These are phyloP conservation scores for Cercospora sojina DNA, from an alignment of 2,329 filamentous ascomycete genomes.

Conservation along the genomic window DNA sequence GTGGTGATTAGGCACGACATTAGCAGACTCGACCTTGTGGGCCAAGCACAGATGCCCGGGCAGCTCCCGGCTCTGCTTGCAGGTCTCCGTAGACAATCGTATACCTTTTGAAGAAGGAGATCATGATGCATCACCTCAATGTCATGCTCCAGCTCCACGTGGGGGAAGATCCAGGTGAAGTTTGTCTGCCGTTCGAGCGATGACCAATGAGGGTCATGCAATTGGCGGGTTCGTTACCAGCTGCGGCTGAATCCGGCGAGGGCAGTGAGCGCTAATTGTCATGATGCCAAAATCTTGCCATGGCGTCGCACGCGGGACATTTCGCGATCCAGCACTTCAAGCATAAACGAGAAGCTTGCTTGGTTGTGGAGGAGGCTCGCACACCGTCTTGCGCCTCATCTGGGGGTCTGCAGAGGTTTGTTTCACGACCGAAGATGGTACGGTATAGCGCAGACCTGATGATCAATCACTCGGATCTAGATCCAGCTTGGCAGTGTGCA, in stretches of 20 bases:
- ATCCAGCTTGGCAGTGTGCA: neutral
- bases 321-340: neutral
- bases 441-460: neutral
- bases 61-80: neutral
- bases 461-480: neutral
- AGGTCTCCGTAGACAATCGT: neutral
- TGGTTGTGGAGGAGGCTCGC: constrained; percentile 7
- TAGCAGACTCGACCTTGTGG: neutral
- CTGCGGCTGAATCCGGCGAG: neutral
- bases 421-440: neutral
- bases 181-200: constrained; percentile 1
- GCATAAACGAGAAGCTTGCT: constrained; percentile 11
- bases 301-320: neutral
- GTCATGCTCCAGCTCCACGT: neutral
- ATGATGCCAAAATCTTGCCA: constrained; percentile 1
- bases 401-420: neutral
- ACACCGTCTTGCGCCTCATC: neutral
- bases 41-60: neutral
- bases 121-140: neutral
- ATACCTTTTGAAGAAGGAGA: neutral
- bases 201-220: constrained; percentile 7
- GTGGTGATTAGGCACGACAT: neutral
- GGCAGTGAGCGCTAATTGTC: neutral
- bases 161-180: neutral
- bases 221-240: constrained; percentile 7